These are phyloP conservation scores for Sechiopsis laciniata DNA, from an alignment of 306 rosid species.

Conservation along the genomic window DNA sequence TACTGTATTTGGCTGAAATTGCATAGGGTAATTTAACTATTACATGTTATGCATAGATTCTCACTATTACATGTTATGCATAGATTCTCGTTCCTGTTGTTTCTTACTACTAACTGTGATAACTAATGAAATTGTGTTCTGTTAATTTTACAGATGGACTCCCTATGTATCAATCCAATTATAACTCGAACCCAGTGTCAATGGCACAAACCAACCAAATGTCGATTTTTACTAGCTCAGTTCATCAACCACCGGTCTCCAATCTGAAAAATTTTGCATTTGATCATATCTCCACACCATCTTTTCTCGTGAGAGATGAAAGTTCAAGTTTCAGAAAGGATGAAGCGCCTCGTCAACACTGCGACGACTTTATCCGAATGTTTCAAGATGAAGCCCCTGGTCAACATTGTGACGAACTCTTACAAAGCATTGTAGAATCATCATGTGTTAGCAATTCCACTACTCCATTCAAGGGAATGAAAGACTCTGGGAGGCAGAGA, in stretches of 20 bases:
- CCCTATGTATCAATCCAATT: constrained; percentile 28
- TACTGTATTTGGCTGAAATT: constrained; percentile 12
- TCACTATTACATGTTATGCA: constrained; percentile 15
- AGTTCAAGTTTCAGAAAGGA: constrained; percentile 42
- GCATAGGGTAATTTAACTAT: constrained; percentile 10
- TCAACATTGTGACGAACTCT: constrained; percentile 40
- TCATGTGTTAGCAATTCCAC: constrained; percentile 45
- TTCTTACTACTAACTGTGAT: constrained; percentile 16
- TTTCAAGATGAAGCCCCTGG: constrained; percentile 37
- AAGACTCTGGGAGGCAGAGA: constrained; percentile 30
- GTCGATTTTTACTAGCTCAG: background rate
- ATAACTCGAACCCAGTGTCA: constrained; percentile 39
- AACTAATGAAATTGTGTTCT: constrained; percentile 28
- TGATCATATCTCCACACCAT: constrained; percentile 21
- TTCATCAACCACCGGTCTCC: no score
- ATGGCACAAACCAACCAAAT: constrained; percentile 32
- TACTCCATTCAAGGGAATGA: constrained; percentile 30
- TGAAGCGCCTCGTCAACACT: constrained; percentile 4
- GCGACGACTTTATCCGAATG: constrained; percentile 29
- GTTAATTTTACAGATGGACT: constrained; percentile 43
- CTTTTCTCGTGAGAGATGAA: constrained; percentile 30
- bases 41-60: constrained; percentile 10
- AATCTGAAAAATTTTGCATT: constrained; percentile 31
- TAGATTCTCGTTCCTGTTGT: constrained; percentile 3
- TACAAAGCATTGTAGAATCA: constrained; percentile 56